A percentile compares a stretch with the other conserved stretches of the same genome.
phyloP scores from a whole-genome alignment of 768 basidiomycete species.

The Rhizopogon salebrosus region DNA sequence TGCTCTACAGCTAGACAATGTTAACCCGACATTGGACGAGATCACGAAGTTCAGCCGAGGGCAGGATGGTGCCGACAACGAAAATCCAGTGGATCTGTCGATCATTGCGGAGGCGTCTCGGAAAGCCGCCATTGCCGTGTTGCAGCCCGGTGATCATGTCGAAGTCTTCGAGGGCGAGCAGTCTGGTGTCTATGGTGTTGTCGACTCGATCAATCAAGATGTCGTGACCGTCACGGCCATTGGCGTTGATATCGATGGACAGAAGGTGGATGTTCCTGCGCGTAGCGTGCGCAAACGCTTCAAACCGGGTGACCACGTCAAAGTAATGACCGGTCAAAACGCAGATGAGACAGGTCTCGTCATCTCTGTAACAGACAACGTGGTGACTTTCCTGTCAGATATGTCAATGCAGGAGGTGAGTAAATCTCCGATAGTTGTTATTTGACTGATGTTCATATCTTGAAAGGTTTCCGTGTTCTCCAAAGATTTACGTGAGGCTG shows the following conservation, averaged over 20 bases:
- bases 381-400: slow-evolving; percentile 95
- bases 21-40: slow-evolving; percentile 94
- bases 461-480: slow-evolving; percentile 91
- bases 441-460: slow-evolving; percentile 4
- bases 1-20: slow-evolving; percentile 75
- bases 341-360: slow-evolving; percentile 95
- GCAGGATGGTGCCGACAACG: slow-evolving; percentile 64
- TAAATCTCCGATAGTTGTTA: neutral
- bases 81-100: slow-evolving; percentile 76
- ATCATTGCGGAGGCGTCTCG: slow-evolving; percentile 90
- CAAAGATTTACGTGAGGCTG: slow-evolving; percentile 94
- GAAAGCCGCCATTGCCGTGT: slow-evolving; percentile 84
- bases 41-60: slow-evolving; percentile 84
- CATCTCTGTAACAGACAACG: slow-evolving; percentile 82
- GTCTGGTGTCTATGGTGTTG: slow-evolving; percentile 85
- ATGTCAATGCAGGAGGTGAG: slow-evolving; percentile 92
- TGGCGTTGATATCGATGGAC: slow-evolving; percentile 80
- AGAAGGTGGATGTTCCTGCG: slow-evolving; percentile 81
- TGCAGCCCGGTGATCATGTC: slow-evolving; percentile 97
- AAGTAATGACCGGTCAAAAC: slow-evolving; percentile 95
- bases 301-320: slow-evolving; percentile 97
- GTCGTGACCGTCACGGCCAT: slow-evolving; percentile 79
- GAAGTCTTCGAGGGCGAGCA: slow-evolving; percentile 98
- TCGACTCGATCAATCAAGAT: slow-evolving; percentile 85
- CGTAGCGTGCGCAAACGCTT: slow-evolving; percentile 91